These are phyloP conservation scores for Fusarium sp. DNA, from an alignment of 2,329 filamentous ascomycete genomes.

Conservation along the genomic window DNA sequence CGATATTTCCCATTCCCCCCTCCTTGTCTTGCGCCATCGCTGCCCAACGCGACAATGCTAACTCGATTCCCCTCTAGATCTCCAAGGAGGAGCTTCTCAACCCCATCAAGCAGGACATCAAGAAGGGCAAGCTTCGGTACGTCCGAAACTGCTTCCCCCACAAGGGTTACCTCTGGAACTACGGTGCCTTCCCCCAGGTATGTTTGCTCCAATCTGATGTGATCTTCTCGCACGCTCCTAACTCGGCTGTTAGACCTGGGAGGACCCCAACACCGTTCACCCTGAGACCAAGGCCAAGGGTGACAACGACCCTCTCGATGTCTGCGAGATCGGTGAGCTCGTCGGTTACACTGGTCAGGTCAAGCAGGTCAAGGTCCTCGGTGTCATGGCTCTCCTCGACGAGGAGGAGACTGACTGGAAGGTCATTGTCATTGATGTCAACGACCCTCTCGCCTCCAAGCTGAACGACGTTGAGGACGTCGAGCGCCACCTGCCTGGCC, in stretches of 20 bases:
- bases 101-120: conserved; percentile 99
- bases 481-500: conserved; percentile 95
- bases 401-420: conserved; percentile 99
- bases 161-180: conserved; percentile 99
- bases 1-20: conserved; percentile 27
- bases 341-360: conserved; percentile 96
- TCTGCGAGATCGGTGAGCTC: conserved; percentile 99
- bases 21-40: conserved; percentile 25
- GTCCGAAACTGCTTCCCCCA: conserved; percentile 99
- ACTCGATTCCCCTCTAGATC: conserved; percentile 71
- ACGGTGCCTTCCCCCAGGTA: conserved; percentile 98
- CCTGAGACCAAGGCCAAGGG: conserved; percentile 99
- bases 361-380: conserved; percentile 99
- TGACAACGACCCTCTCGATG: conserved; percentile 98
- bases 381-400: conserved; percentile 98
- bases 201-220: conserved; percentile 23
- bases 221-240: conserved; percentile 16
- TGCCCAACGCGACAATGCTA: conserved; percentile 31
- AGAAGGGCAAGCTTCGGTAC: conserved; percentile 99
- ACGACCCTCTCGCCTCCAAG: conserved; percentile 95
- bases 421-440: conserved; percentile 99
- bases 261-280: conserved; percentile 95
- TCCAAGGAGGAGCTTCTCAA: conserved; percentile 98
- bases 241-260: conserved; percentile 80
- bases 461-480: conserved; percentile 99